These are phyloP conservation scores for Sporopachydermia quercuum DNA, from an alignment of 805 yeast genomes.

Conservation along the genomic window DNA sequence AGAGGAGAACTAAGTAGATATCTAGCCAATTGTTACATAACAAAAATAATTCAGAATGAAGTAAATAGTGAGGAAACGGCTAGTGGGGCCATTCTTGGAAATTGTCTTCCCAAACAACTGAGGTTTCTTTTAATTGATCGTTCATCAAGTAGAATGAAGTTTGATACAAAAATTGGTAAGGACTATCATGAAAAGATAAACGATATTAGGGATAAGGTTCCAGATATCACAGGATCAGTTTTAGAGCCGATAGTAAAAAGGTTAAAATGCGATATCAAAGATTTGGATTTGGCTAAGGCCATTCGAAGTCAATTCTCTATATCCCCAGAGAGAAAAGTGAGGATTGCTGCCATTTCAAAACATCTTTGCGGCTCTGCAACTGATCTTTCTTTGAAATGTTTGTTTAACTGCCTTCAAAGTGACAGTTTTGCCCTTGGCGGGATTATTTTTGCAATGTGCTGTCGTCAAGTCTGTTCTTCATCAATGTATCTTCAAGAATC, in stretches of 20 bases:
- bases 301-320: constrained; percentile 10
- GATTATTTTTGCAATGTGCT: constrained; percentile 78
- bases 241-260: constrained; percentile 28
- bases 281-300: constrained; percentile 37
- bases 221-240: constrained; percentile 5
- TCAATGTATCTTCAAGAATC: constrained; percentile 16
- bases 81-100: too few relatives aligned
- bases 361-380: constrained; percentile 94
- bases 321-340: background rate
- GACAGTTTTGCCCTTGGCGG: constrained; percentile 28
- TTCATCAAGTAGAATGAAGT: constrained; percentile 61
- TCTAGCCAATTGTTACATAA: constrained; percentile 22
- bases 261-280: constrained; percentile 68
- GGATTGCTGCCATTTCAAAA: constrained; percentile 51
- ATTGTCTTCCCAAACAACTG: constrained; percentile 3
- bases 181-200: constrained; percentile 27
- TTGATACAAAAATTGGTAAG: constrained; percentile 49
- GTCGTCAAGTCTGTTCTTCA: constrained; percentile 71
- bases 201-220: constrained; percentile 9
- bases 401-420: constrained; percentile 25
- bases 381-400: constrained; percentile 61
- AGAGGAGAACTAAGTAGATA: constrained; percentile 71
- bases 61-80: background rate
- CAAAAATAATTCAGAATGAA: constrained; percentile 8
- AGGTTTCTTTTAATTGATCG: constrained; percentile 56